A percentile compares a stretch with the other conserved stretches of the same genome.
phyloP scores from a whole-genome alignment of 73 alveolate species.

The Paramecium primaurelia region DNA sequence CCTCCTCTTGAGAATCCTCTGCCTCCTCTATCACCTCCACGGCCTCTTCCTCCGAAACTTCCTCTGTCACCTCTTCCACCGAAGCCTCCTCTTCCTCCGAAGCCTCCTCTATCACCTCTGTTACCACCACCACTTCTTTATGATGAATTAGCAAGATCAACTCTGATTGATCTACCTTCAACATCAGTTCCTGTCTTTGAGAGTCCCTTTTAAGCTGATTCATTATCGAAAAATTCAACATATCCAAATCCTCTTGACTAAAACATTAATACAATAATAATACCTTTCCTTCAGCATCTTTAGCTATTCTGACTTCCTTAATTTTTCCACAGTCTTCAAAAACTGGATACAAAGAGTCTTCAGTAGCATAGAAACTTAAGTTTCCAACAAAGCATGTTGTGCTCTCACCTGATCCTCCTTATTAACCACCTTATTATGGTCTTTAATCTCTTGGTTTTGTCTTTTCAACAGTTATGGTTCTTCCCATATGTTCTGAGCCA shows the following conservation, averaged over 20 bases:
- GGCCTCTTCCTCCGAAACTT: slow-evolving; percentile 41
- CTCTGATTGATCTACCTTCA: slow-evolving; percentile 63
- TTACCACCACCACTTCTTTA: slow-evolving; percentile 34
- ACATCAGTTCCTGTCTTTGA: slow-evolving; percentile 47
- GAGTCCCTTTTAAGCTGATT: slow-evolving; percentile 49
- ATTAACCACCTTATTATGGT: slow-evolving; percentile 42
- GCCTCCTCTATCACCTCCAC: slow-evolving; percentile 49
- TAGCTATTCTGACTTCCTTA: slow-evolving; percentile 84
- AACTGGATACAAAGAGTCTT: slow-evolving; percentile 77
- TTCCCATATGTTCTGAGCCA: slow-evolving; percentile 74
- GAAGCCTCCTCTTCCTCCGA: slow-evolving; percentile 20
- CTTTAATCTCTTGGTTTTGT: slow-evolving; percentile 47
- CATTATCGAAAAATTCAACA: slow-evolving; percentile 55
- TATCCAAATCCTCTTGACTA: slow-evolving; percentile 63
- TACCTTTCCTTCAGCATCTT: slow-evolving; percentile 89
- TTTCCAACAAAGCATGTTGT: slow-evolving; percentile 88
- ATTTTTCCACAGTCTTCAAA: slow-evolving; percentile 89
- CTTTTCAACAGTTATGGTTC: slow-evolving; percentile 56
- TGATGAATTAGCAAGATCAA: slow-evolving; percentile 43
- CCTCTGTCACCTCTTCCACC: background rate
- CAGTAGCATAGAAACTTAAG: slow-evolving; percentile 82
- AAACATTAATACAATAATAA: background rate
- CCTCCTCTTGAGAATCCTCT: slow-evolving; percentile 35
- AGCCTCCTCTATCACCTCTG: slow-evolving; percentile 33
- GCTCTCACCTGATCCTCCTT: slow-evolving; percentile 68